A percentile compares a stretch with the other conserved stretches of the same genome.
These are phyloP conservation scores for Isochrysis galbana DNA, from an alignment of 78 protist genomes.

Conservation along the genomic window DNA sequence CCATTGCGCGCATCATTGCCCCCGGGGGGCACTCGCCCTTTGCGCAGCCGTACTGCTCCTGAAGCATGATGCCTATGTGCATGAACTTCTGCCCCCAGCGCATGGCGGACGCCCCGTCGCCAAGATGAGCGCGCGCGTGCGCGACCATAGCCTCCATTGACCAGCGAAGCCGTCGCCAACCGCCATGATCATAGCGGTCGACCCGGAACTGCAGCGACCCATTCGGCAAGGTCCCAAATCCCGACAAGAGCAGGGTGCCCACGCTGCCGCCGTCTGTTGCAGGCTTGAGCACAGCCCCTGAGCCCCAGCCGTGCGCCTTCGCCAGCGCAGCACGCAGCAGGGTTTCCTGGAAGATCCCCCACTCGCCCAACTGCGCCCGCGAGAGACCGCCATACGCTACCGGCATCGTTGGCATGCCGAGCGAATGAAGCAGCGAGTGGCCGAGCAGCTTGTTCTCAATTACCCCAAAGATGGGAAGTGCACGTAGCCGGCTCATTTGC, in stretches of 20 bases:
- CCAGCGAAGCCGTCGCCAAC: not conserved
- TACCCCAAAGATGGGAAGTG: not conserved
- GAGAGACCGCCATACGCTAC: not conserved
- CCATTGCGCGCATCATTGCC: not conserved
- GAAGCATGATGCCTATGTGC: not conserved
- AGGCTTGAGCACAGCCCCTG: not conserved
- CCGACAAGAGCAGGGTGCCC: not conserved
- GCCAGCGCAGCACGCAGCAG: not conserved
- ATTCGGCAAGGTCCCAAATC: not conserved
- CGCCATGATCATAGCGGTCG: not conserved
- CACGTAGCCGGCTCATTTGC: not conserved
- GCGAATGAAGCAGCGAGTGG: not conserved
- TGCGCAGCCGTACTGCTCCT: not conserved
- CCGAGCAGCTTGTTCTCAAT: not conserved
- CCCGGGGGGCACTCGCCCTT: not conserved
- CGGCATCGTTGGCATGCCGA: not conserved
- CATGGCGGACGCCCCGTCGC: not conserved
- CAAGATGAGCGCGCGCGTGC: not conserved
- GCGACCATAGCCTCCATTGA: not conserved
- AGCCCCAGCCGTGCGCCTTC: not conserved
- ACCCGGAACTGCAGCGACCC: not conserved
- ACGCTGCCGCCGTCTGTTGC: not conserved
- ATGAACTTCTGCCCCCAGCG: not conserved
- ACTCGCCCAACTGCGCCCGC: not conserved
- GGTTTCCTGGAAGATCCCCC: not conserved